phyloP scores from a whole-genome alignment of 2,329 filamentous ascomycete genomes.

The Neodidymelliopsis sp. region DNA sequence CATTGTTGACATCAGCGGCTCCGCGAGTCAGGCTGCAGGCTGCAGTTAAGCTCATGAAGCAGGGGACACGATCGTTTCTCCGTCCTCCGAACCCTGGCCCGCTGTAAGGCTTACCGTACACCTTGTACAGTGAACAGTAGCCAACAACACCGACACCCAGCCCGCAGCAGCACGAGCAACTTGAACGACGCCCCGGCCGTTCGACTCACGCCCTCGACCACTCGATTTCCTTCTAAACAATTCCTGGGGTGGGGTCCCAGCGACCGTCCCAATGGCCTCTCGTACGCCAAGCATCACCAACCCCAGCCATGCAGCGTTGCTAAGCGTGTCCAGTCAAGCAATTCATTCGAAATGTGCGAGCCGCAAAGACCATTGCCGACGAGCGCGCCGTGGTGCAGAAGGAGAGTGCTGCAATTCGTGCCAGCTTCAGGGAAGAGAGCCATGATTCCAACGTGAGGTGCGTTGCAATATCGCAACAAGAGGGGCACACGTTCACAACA shows the following conservation, averaged over 20 bases:
- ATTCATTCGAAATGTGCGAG: conserved; percentile 98
- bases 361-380: conserved; percentile 98
- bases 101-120: conserved; percentile 28
- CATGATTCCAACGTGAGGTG: conserved; percentile 90
- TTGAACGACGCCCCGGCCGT: conserved; percentile 5
- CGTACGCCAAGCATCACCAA: conserved; percentile 54
- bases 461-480: conserved; percentile 29
- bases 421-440: conserved; percentile 97
- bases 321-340: conserved; percentile 79
- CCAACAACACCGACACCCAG: conserved; percentile 8
- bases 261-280: conserved; percentile 63
- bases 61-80: conserved; percentile 9
- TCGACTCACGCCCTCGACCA: conserved; percentile 2
- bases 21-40: conserved; percentile 16
- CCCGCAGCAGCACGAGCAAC: background rate
- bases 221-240: conserved; percentile 22
- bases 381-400: conserved; percentile 98
- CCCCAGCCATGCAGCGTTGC: conserved; percentile 33
- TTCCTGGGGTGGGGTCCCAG: conserved; percentile 57
- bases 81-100: conserved; percentile 26
- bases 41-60: conserved; percentile 8
- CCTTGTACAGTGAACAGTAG: conserved; percentile 28
- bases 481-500: conserved; percentile 30
- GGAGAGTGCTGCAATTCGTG: conserved; percentile 95
- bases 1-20: conserved; percentile 21